These are phyloP conservation scores for Carnegiea gigantea DNA, from an alignment of 179 eudicot genomes.

Conservation along the genomic window DNA sequence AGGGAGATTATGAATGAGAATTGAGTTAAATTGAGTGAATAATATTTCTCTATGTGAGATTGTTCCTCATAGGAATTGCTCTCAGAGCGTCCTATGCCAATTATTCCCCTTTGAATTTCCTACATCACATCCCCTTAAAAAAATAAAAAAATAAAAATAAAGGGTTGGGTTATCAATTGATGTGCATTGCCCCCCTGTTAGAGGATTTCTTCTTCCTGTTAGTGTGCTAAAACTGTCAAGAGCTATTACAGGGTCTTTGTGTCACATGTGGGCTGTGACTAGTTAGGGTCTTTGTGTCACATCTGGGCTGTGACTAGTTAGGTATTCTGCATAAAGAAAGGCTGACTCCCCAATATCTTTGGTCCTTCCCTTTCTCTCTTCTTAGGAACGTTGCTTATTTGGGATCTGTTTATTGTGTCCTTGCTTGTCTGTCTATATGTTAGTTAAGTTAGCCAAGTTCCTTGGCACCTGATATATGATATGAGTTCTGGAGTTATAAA, in stretches of 20 bases:
- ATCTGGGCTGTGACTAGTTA: background rate
- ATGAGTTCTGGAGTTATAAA: background rate
- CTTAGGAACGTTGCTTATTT: background rate
- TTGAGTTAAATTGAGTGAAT: too few species aligned
- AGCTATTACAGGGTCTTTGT: background rate
- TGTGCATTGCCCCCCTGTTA: background rate
- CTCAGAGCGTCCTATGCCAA: too few species aligned
- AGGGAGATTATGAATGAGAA: too few species aligned
- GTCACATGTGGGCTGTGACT: background rate
- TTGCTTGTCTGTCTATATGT: background rate
- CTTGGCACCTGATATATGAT: slow-evolving; percentile 3
- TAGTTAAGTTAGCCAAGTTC: background rate
- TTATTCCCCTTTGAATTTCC: too few species aligned
- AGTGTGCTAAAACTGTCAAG: background rate
- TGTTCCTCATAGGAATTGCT: too few species aligned
- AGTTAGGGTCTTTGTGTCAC: background rate
- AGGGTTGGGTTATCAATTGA: background rate
- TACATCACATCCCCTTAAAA: too few species aligned
- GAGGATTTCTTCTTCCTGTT: background rate
- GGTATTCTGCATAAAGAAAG: background rate
- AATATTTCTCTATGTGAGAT: too few species aligned
- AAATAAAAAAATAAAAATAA: too few species aligned
- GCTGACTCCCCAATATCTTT: background rate
- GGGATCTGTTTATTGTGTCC: background rate
- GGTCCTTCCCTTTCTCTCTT: background rate